Conservation (phyloP, 192 early-diverging fungal genomes). For the Backusella macrospora region DNA sequence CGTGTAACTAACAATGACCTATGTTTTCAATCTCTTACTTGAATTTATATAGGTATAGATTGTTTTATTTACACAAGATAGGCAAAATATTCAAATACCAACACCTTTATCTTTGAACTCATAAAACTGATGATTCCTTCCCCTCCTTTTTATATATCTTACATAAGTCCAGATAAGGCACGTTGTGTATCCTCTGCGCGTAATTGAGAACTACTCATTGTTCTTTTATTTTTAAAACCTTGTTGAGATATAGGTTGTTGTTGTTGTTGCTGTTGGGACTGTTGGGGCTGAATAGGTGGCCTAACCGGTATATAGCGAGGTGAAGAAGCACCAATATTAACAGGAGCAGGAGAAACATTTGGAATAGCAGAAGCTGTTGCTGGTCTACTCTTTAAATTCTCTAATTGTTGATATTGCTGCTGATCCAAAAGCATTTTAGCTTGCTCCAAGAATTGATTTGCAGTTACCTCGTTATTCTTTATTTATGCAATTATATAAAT, state of each 20-base stretch:
- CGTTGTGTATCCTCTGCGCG: conserved; percentile 21
- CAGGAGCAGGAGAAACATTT: not conserved
- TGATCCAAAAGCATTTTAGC: conserved; percentile 42
- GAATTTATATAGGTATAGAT: not conserved
- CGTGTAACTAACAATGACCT: too few species aligned
- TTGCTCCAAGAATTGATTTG: conserved; percentile 44
- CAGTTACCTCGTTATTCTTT: conserved; percentile 45
- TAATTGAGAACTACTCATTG: conserved; percentile 22
- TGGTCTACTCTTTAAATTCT: conserved; percentile 45
- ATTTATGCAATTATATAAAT: not conserved
- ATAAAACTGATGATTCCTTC: not conserved
- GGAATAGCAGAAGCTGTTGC: not conserved
- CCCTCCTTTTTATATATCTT: not conserved
- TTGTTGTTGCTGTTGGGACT: not conserved
- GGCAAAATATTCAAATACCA: too few species aligned
- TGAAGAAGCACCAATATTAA: not conserved
- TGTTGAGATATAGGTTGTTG: not conserved
- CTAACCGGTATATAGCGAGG: not conserved
- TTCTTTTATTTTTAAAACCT: not conserved
- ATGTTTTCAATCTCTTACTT: not conserved
- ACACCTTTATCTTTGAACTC: too few species aligned
- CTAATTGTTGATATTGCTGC: conserved; percentile 49
- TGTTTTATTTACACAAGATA: not conserved
- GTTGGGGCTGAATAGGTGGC: conserved; percentile 10
- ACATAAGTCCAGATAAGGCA: conserved; percentile 14